Evolutionary conservation across 2,329 filamentous ascomycete genomes (phyloP).

Genomic region (Tolypocladium nubicola): DNA sequence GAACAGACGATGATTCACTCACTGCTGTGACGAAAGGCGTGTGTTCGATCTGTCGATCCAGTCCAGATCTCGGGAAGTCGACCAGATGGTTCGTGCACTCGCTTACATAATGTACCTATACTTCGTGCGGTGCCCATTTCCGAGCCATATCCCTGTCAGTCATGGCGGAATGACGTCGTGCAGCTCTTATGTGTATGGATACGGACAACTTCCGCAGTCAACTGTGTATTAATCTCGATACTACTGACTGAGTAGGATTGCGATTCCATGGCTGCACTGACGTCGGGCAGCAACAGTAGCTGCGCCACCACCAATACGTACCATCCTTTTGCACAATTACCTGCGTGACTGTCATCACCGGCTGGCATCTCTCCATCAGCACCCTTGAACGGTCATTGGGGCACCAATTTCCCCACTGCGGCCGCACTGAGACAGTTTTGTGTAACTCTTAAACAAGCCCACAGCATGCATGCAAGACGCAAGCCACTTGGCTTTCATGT

Average conservation of each 20-base stretch:
- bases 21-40: not conserved
- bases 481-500: not conserved
- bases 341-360: not conserved
- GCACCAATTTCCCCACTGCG: not conserved
- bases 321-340: not conserved
- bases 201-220: too few relatives aligned
- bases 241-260: not conserved
- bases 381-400: not conserved
- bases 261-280: not conserved
- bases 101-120: not conserved
- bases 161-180: not conserved
- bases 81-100: not conserved
- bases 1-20: not conserved
- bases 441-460: not conserved
- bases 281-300: too few relatives aligned
- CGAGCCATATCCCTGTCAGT: not conserved
- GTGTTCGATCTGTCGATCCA: not conserved
- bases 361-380: not conserved
- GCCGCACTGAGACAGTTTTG: not conserved
- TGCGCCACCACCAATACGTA: not conserved
- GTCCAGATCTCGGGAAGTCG: not conserved
- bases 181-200: too few relatives aligned
- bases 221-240: not conserved
- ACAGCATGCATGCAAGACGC: not conserved
- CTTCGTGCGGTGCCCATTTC: not conserved